Evolutionary conservation across 1,139 yeast species (phyloP), one percentile per base, ranked within the genome.

Genomic region (Yarrowia galli): DNA sequence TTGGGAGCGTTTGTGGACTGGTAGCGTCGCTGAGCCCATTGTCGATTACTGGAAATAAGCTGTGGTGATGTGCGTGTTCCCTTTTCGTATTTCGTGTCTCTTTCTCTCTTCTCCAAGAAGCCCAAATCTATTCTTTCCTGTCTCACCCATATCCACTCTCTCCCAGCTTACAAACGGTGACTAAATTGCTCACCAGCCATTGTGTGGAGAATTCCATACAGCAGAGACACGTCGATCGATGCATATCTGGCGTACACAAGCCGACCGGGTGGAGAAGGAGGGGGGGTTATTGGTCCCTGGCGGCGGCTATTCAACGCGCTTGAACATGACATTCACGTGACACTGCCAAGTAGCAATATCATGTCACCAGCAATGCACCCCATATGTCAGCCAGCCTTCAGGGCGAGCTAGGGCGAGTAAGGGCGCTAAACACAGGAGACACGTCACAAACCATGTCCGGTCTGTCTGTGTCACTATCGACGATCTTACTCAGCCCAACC

Each of bases 81-180:
- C 23, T 22, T 22, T 22, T 15, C 49, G 49, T 15, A 45, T 15
- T 8, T 8, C 28, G 28, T 45, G 49, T 45, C 28, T 16, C n/a
- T 22, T 5, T 13, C 49, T 16, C 18, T 40, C 7, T 18, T 3
- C 8, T 28, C 8, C 32, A 18, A 13, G 9, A 10, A 35, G 42
- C n/a, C 20, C 42, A 4, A 8, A 6, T 45, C n/a, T 22, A 22
- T 15, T 22, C 22, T 22, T 22, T 13, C 15, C 18, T 45, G 35
- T 46, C 51, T 46, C 35, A 23, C 35, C 13, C 13, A 10, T 4
- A 28, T 28, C 32, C 32, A 12, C 15, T 20, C 22, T 13, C 10
- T 13, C 2, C 23, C 54, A 32, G 54, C 38, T 49, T 32, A 49
- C 54, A 40, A 49, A 49, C 18, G 38, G 38, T 49, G 54, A 49